Base-by-base conservation (phyloP, 257 asterid genomes). In the Lycium ferocissimum region DNA sequence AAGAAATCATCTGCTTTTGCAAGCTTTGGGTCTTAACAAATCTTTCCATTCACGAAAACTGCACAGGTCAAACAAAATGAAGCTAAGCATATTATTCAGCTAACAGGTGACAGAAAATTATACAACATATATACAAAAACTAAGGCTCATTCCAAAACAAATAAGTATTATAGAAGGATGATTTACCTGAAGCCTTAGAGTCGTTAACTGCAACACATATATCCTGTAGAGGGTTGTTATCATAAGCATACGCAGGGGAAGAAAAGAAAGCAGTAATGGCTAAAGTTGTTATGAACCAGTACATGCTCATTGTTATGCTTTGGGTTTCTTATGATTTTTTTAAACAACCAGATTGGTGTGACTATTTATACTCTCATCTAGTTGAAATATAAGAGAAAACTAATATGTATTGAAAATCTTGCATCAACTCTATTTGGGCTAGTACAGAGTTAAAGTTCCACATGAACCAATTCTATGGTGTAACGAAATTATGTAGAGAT, bases 141-240 rank as follows among this genome's bases (percentile, higher is more conserved):
- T 22, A 62, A 0, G 7, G 7, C 14, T 63, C 15, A 63, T 22
- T 63, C 15, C 70, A 0, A 63, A 63, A 26, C 18, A 33, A 0
- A 59, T 49, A 49, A 9, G 13, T 49, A 49, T 56, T 10, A 26
- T 26, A 4, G 43, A 63, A 10, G 9, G 18, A 63, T 5, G 40
- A 26, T 63, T 11, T 11, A 63, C 71, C 71, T 63, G 71, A 0
- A 63, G 71, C 71, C 3, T 22, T 0, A 63, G 71, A 63, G 71
- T 26, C 40, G 7, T 22, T 63, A 10, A 63, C 71, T 3, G 40
- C 71, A 63, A 63, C 71, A 63, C 71, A 22, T 22, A 63, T 63
- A 17, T 63, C 71, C 71, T 63, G 71, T 4, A 63, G 40, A 63
- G 71, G 71, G 71, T 63, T 63, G 71, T 63, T 63, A 63, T 26